Base-by-base conservation (phyloP, 306 rosid genomes). In the Acacia acuminata region DNA sequence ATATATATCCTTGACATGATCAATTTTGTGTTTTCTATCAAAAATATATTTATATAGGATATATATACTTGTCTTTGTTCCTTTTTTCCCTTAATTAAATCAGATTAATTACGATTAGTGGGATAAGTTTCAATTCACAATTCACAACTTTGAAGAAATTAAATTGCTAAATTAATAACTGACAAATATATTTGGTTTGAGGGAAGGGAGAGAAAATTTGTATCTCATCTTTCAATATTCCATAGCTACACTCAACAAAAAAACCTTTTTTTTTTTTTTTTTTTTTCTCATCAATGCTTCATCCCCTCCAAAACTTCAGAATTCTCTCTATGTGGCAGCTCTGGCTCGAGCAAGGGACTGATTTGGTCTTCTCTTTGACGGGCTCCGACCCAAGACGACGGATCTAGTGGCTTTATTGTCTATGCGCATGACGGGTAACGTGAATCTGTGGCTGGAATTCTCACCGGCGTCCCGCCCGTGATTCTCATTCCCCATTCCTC, bases 391-490 rank as follows among this genome's bases (percentile, higher is more conserved):
- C 85, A 84, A 65, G 2, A 76, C 7, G 2, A 76, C 7, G 25
- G 91, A 80, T 85, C 96, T 92, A 5, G 77, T 40, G 5, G 81
- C 76, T 15, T 68, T 88, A 4, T 77, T 56, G 6, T 83, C 87
- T 4, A 83, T 68, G 15, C 88, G 84, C 8, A 88, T 83, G 0
- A 92, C 89, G 7, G 98, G 97, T 0, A 98, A 93, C 82, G 88
- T 86, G 7, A 97, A 92, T 78, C 97, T 82, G 30, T 91, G 77
- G 25, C 84, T 67, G 32, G 89, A 89, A 4, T 77, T 80, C 61
- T 95, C 98, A 0, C 91, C 91, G 51, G 90, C 38, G 43, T 89
- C 93, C 1, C 88, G 81, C 40, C 91, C 78, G 55, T 53, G 83
- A 30, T 80, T 74, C 4, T 81, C 89, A 19, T 79, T 61, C 38